Percentiles rank a stretch among this genome's conserved stretches.
These are phyloP conservation scores for Flagelloscypha sp. DNA, from an alignment of 768 basidiomycete species.

Conservation along the genomic window DNA sequence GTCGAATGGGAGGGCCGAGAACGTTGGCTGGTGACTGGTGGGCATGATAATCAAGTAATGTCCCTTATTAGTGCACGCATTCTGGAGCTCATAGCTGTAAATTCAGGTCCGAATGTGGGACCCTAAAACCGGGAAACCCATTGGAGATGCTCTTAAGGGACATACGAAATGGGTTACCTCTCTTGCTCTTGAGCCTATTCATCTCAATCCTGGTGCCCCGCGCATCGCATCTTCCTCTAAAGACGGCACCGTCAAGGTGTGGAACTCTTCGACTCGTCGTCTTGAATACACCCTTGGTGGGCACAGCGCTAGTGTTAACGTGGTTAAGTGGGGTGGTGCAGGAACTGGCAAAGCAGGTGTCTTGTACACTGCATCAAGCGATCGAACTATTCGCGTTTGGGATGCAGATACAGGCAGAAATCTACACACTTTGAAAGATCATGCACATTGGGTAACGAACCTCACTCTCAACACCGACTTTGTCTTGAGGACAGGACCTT, in stretches of 20 bases:
- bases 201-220: slow-evolving; percentile 75
- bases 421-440: slow-evolving; percentile 82
- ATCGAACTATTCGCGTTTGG: slow-evolving; percentile 93
- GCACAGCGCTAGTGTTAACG: slow-evolving; percentile 90
- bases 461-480: slow-evolving; percentile 94
- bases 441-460: slow-evolving; percentile 99
- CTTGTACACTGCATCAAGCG: slow-evolving; percentile 91
- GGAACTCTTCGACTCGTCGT: slow-evolving; percentile 67
- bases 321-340: slow-evolving; percentile 93
- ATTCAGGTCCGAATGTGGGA: slow-evolving; percentile 83
- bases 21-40: slow-evolving; percentile 83
- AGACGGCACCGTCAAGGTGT: slow-evolving; percentile 92
- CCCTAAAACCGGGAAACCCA: slow-evolving; percentile 80
- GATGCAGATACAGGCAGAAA: slow-evolving; percentile 75
- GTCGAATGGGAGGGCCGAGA: slow-evolving; percentile 97
- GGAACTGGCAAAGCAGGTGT: slow-evolving; percentile 57
- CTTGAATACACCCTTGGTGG: slow-evolving; percentile 84
- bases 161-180: slow-evolving; percentile 97
- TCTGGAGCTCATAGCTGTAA: too few species aligned
- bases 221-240: slow-evolving; percentile 94
- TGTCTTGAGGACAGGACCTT: slow-evolving; percentile 89
- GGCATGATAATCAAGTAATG: slow-evolving; percentile 84
- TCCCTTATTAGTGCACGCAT: neutral
- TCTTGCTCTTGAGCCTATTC: slow-evolving; percentile 93
- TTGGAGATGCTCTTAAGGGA: slow-evolving; percentile 84